Base-by-base conservation (phyloP, 116 monocot genomes). In the Iris pallida region DNA sequence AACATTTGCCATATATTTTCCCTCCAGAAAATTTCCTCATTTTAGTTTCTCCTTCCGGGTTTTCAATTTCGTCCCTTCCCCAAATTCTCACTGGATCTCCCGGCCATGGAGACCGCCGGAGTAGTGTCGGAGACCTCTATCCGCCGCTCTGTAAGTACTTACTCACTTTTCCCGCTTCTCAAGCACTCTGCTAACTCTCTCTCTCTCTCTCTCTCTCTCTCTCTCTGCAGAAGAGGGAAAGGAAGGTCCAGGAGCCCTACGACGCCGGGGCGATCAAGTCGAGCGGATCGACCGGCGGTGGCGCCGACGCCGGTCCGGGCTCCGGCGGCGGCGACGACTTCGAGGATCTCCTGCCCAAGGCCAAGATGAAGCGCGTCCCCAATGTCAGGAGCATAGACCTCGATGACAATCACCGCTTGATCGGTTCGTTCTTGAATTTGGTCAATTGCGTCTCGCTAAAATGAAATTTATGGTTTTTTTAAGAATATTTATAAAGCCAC, bases 51-150 rank as follows among this genome's bases (percentile, higher is more conserved):
- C 30, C 30, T 3, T 30, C 30, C 30, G 30, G 2, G 30, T 3
- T 30, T 61, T 7, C 45, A 41, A 40, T 41, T 57, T 8, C 8
- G 7, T 57, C 7, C 20, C 30, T 30, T n/a, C 57, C 20, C 57
- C 0, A 30, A 30, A 1, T 30, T 30, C 45, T 5, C 45, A 4
- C 15, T 16, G 16, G 20, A 65, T 49, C 40, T 30, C 20, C 59
- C 20, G 6, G 0, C 65, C 45, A 94, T 94, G 91, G 89, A 86
- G 74, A 67, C 75, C 53, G 69, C 77, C 8, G 81, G 84, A 49
- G 84, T 81, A 4, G 72, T 81, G 15, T 92, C 96, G 7, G 92
- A 90, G 64, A 81, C 91, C 47, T 95, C 95, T 42, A 71, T 78
- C 30, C 87, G 89, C 57, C 89, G 81, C 78, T 47, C 77, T 40